Percentiles rank a stretch among this genome's conserved stretches.
phyloP scores from a whole-genome alignment of 345 rosid genomes.

The Dipteronia dyeriana region DNA sequence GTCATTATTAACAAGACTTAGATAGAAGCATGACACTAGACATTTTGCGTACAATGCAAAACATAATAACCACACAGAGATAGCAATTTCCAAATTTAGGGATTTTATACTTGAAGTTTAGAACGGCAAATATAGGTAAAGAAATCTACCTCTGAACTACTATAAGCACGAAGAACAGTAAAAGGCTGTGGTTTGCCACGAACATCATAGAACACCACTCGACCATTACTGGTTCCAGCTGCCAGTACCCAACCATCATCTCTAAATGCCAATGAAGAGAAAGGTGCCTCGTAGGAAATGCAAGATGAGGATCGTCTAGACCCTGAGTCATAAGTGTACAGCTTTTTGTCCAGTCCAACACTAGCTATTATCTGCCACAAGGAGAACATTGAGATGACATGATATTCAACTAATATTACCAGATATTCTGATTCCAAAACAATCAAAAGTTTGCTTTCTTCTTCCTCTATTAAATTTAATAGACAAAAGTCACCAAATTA shows the following conservation, averaged over 20 bases:
- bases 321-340: constrained; percentile 86
- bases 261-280: constrained; percentile 94
- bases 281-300: constrained; percentile 85
- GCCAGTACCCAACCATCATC: constrained; percentile 92
- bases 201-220: constrained; percentile 89
- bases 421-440: constrained; percentile 6
- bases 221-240: constrained; percentile 92
- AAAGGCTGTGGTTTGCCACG: constrained; percentile 91
- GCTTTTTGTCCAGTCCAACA: constrained; percentile 94
- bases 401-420: constrained; percentile 8
- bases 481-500: background rate
- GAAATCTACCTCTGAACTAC: constrained; percentile 76
- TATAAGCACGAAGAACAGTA: constrained; percentile 86
- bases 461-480: background rate
- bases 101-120: background rate
- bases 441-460: constrained; percentile 1
- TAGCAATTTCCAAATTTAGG: background rate
- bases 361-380: constrained; percentile 78
- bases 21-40: background rate
- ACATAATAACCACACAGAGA: background rate
- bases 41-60: constrained; percentile 13
- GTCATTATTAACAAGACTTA: background rate
- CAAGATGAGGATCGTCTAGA: constrained; percentile 76
- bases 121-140: constrained; percentile 12
- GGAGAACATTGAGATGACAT: constrained; percentile 17